Percentiles rank a stretch among this genome's conserved stretches.
These are phyloP conservation scores for Colletotrichum sp. DNA, from an alignment of 2,329 filamentous ascomycete genomes.

Conservation along the genomic window DNA sequence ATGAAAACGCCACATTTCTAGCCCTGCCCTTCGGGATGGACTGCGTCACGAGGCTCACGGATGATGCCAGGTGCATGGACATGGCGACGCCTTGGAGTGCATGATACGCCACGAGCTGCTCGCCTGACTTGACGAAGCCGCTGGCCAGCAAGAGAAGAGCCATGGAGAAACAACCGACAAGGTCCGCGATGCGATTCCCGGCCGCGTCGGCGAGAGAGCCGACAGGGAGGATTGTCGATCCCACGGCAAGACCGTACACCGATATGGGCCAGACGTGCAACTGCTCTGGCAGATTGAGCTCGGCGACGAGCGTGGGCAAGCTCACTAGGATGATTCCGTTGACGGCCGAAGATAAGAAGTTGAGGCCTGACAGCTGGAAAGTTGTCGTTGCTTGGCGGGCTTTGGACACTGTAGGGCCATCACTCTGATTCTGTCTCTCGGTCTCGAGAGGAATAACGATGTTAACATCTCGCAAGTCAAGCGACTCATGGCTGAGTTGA, in stretches of 20 bases:
- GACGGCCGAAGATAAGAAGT: not conserved
- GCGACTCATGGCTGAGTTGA: not conserved
- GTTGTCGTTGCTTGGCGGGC: not conserved
- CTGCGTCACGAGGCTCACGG: slow-evolving; percentile 38
- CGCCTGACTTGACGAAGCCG: slow-evolving; percentile 46
- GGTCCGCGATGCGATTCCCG: slow-evolving; percentile 35
- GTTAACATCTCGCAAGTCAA: not conserved
- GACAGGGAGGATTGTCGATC: not conserved
- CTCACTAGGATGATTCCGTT: not conserved
- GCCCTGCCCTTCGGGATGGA: slow-evolving; percentile 33
- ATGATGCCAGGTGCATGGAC: slow-evolving; percentile 39
- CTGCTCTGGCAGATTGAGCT: not conserved
- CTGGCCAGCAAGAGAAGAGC: slow-evolving; percentile 35
- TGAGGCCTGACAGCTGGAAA: not conserved
- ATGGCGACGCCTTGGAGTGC: slow-evolving; percentile 44
- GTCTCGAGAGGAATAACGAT: not conserved
- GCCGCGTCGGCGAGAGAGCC: slow-evolving; percentile 33
- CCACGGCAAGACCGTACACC: not conserved
- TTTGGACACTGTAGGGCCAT: not conserved
- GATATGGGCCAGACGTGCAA: not conserved
- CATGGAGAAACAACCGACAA: slow-evolving; percentile 36
- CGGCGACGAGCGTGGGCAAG: not conserved
- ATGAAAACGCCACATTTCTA: slow-evolving; percentile 47
- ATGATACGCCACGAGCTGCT: slow-evolving; percentile 41
- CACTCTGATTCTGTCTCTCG: not conserved